phyloP scores from a whole-genome alignment of 192 early-diverging fungal genomes.

The Coemansia sp. region DNA sequence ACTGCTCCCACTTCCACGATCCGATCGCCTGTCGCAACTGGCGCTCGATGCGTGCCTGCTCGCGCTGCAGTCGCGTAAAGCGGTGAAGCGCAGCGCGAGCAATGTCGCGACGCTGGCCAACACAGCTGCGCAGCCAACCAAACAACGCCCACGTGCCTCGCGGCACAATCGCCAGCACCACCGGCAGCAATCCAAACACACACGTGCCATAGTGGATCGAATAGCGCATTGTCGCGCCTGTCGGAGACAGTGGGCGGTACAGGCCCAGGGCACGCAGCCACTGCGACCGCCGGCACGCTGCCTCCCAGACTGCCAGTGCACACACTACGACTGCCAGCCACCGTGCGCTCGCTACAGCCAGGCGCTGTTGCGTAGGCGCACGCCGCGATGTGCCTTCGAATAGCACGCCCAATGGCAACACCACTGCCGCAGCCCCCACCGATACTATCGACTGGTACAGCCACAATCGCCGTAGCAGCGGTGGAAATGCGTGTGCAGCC shows the following conservation, averaged over 20 bases:
- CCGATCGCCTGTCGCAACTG: slow-evolving; percentile 36
- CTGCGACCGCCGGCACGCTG: slow-evolving; percentile 17
- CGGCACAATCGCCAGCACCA: slow-evolving; percentile 34
- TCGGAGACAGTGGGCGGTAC: slow-evolving; percentile 20
- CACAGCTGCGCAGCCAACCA: slow-evolving; percentile 37
- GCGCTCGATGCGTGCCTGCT: slow-evolving; percentile 30
- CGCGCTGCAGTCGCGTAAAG: slow-evolving; percentile 18
- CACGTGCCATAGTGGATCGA: slow-evolving; percentile 33
- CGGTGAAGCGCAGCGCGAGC: slow-evolving; percentile 22
- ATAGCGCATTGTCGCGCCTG: slow-evolving; percentile 39
- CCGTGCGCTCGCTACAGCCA: slow-evolving; percentile 19
- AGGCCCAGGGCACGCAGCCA: slow-evolving; percentile 26
- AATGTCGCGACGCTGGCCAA: slow-evolving; percentile 33
- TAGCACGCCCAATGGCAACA: slow-evolving; percentile 38
- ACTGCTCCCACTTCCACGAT: slow-evolving; percentile 46
- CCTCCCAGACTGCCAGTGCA: slow-evolving; percentile 22
- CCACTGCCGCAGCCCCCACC: slow-evolving; percentile 18
- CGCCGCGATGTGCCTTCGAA: slow-evolving; percentile 40
- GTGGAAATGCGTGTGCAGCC: slow-evolving; percentile 47
- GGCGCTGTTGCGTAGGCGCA: slow-evolving; percentile 23
- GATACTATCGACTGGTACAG: slow-evolving; percentile 46
- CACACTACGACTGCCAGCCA: slow-evolving; percentile 16
- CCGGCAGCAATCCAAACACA: slow-evolving; percentile 36
- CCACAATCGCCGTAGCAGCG: slow-evolving; percentile 47
- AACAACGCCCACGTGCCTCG: slow-evolving; percentile 53